Conservation (phyloP, 371 early-diverging fungal genomes). For the Dichotomocladium elegans region DNA sequence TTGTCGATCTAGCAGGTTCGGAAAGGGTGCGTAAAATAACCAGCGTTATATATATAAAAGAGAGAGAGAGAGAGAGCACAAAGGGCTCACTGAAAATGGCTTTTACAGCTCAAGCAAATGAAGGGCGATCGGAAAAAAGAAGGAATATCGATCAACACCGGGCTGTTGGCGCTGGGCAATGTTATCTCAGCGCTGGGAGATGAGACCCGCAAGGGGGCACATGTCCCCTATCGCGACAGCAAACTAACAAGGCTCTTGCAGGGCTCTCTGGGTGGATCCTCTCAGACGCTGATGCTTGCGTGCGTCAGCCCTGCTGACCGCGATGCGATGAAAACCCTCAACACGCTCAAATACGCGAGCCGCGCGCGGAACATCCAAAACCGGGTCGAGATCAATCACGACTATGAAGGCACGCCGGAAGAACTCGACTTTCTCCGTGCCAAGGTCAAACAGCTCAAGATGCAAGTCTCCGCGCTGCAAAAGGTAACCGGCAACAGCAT, state of each 20-base stretch:
- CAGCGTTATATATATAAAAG: not conserved
- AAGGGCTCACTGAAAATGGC: not conserved
- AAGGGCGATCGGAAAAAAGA: constrained; percentile 91
- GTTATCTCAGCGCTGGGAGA: constrained; percentile 97
- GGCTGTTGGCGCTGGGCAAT: constrained; percentile 93
- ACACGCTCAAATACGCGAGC: constrained; percentile 88
- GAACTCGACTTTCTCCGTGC: constrained; percentile 56
- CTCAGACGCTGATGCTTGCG: constrained; percentile 87
- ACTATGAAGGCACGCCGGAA: constrained; percentile 15
- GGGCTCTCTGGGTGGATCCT: constrained; percentile 91
- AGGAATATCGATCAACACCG: constrained; percentile 95
- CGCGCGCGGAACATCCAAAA: constrained; percentile 85
- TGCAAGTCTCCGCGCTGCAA: constrained; percentile 37
- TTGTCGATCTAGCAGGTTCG: constrained; percentile 99
- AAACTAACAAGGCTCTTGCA: constrained; percentile 91
- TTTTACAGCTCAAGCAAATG: constrained; percentile 76
- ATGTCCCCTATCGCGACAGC: constrained; percentile 95
- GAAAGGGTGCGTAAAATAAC: constrained; percentile 70
- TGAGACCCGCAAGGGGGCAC: constrained; percentile 43
- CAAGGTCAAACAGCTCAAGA: constrained; percentile 56
- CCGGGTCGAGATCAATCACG: constrained; percentile 43
- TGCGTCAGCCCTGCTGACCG: constrained; percentile 77
- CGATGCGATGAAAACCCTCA: constrained; percentile 81
- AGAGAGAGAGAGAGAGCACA: not conserved
- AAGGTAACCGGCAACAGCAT: constrained; percentile 13